A percentile compares a stretch with the other conserved stretches of the same genome.
These are phyloP conservation scores for Ganoderma multipileum DNA, from an alignment of 1,284 basidiomycete species.

Conservation along the genomic window DNA sequence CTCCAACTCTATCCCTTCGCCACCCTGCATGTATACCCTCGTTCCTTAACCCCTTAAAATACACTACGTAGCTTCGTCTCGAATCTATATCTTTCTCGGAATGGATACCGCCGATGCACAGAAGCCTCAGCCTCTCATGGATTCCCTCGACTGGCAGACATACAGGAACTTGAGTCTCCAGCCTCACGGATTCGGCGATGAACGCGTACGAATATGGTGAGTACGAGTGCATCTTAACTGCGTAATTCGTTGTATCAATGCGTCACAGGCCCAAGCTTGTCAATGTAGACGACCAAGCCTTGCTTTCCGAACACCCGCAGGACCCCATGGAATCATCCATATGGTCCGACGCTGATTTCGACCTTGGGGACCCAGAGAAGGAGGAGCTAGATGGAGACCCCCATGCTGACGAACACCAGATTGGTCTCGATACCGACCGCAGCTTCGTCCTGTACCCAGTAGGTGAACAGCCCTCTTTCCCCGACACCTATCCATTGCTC, in stretches of 20 bases:
- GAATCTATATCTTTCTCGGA: not conserved
- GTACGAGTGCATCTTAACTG: conserved; percentile 28
- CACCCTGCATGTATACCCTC: conserved; percentile 1
- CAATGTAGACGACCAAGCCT: conserved; percentile 38
- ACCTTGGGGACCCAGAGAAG: not conserved
- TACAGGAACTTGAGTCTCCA: conserved; percentile 57
- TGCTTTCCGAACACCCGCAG: not conserved
- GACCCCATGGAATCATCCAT: conserved; percentile 14
- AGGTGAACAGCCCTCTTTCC: conserved; percentile 57
- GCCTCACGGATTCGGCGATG: conserved; percentile 68
- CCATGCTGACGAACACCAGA: conserved; percentile 86
- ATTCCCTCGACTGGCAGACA: conserved; percentile 51
- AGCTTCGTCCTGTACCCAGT: conserved; percentile 90
- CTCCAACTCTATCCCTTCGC: not conserved
- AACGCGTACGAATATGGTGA: conserved; percentile 65
- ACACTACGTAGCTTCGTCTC: not conserved
- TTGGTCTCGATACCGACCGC: conserved; percentile 85
- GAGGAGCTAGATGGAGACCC: not conserved
- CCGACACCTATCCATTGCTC: not conserved
- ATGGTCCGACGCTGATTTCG: conserved; percentile 3
- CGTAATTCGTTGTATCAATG: conserved; percentile 29
- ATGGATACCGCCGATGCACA: not conserved
- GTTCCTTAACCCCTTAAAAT: not conserved
- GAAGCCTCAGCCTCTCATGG: not conserved
- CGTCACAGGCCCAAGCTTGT: conserved; percentile 54